Conservation (phyloP, 768 basidiomycete genomes). For the Cystofilobasidium capitatum region DNA sequence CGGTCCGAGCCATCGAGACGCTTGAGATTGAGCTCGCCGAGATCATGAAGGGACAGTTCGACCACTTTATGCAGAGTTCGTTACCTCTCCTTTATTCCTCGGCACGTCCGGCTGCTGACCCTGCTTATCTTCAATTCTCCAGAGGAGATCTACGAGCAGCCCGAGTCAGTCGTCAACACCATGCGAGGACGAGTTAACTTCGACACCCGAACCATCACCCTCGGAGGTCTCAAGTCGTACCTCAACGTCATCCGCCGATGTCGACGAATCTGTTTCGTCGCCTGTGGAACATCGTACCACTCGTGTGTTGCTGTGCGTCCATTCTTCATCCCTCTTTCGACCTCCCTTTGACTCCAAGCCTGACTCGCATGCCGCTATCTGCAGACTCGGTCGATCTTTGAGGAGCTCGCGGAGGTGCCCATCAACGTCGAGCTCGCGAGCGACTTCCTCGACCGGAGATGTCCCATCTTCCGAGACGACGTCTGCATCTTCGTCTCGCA, state of each 20-base stretch:
- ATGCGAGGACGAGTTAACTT: slow-evolving; percentile 99
- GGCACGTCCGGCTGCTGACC: background rate
- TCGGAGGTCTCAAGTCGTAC: slow-evolving; percentile 91
- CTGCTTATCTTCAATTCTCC: background rate
- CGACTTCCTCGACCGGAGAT: slow-evolving; percentile 97
- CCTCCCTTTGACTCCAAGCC: background rate
- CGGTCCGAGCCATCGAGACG: slow-evolving; percentile 92
- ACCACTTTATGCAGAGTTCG: slow-evolving; percentile 91
- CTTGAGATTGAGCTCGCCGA: slow-evolving; percentile 98
- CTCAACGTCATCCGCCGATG: slow-evolving; percentile 91
- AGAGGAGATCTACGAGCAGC: slow-evolving; percentile 93
- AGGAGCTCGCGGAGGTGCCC: slow-evolving; percentile 97
- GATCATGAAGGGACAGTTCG: slow-evolving; percentile 99
- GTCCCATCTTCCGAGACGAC: slow-evolving; percentile 98
- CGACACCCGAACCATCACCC: slow-evolving; percentile 76
- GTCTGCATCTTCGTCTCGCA: slow-evolving; percentile 93
- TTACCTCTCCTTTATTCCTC: background rate
- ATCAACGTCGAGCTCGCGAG: slow-evolving; percentile 93
- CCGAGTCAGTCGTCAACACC: slow-evolving; percentile 98
- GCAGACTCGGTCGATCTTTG: slow-evolving; percentile 84
- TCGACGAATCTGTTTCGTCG: slow-evolving; percentile 87
- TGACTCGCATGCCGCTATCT: background rate
- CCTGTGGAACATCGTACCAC: slow-evolving; percentile 98
- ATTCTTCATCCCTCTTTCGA: background rate
- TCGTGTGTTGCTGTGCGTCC: slow-evolving; percentile 71